phyloP scores from a whole-genome alignment of 2,329 filamentous ascomycete genomes.

The Karstenula rhodostoma region DNA sequence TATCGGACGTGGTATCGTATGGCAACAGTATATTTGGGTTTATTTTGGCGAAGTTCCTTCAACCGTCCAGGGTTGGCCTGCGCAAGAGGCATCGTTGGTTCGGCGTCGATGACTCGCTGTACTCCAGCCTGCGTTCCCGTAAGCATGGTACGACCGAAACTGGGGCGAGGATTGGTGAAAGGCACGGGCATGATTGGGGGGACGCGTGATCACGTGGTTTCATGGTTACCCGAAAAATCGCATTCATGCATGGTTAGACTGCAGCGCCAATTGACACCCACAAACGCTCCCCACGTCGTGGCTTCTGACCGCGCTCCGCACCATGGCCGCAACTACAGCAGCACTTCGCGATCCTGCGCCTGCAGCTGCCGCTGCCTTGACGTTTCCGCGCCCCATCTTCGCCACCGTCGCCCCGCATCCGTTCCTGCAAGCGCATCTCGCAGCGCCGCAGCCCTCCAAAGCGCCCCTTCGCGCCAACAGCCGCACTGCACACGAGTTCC shows the following conservation, averaged over 20 bases:
- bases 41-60: too few relatives aligned
- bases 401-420: slow-evolving; percentile 88
- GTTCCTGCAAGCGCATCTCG: slow-evolving; percentile 88
- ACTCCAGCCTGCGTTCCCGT: too few relatives aligned
- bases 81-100: too few relatives aligned
- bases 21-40: too few relatives aligned
- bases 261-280: background rate
- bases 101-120: too few relatives aligned
- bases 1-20: too few relatives aligned
- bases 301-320: background rate
- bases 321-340: slow-evolving; percentile 34
- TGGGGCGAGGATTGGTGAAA: too few relatives aligned
- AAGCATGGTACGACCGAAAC: too few relatives aligned
- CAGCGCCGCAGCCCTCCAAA: slow-evolving; percentile 61
- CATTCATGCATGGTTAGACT: background rate
- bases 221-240: background rate
- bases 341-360: slow-evolving; percentile 17
- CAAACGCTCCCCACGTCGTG: background rate
- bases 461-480: slow-evolving; percentile 80
- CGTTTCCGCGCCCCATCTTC: slow-evolving; percentile 74
- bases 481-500: slow-evolving; percentile 73
- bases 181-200: too few relatives aligned
- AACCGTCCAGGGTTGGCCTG: too few relatives aligned
- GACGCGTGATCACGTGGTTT: background rate
- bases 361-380: slow-evolving; percentile 47